Evolutionary conservation across 352 stramenopile species (phyloP), one percentile per base, ranked within the genome.

Genomic region (Elongisporangium anandrum): DNA sequence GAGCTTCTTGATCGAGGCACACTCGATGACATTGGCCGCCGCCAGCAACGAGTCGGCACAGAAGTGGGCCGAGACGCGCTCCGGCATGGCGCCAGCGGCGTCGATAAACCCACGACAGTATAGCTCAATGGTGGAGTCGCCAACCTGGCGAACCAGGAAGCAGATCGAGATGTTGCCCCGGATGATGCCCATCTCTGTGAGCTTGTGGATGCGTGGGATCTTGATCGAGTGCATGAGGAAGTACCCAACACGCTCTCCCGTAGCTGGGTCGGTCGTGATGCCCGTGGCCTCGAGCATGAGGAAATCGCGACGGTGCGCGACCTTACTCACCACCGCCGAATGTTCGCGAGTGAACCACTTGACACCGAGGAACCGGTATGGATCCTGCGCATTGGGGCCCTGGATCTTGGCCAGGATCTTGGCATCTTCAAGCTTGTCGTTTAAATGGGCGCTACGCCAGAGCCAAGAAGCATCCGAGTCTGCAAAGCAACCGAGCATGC

Each of bases 301-400:
- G 34, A 76, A 75, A 54, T 85, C 71, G 54, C 72, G 57, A 12
- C 67, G 73, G 29, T 79, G 65, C 24, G 80, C 64, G 49, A 85
- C 72, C 2, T 63, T 70, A 9, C 64, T 71, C 2, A 85, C 56
- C 29, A 78, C 50, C 6, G 56, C 66, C 17, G 77, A 68, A 12
- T 75, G 56, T 45, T 85, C 75, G 53, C 79, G 81, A 0, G 71
- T 74, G 61, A 85, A 80, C 76, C 73, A 83, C 53, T 85, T 81
- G 65, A 85, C 51, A 5, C 73, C 73, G 2, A 85, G 63, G 57
- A 82, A 81, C 0, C 68, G 60, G 49, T 69, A 84, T 17, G 72
- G 75, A 15, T 84, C 61, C 2, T 65, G 50, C 1, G 56, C 60
- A 1, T 61, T 74, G 7, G 70, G 75, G 8, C 58, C 57, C 19